Base-by-base conservation (phyloP, 73 alveolate genomes). In the Blepharisma japonicum region DNA sequence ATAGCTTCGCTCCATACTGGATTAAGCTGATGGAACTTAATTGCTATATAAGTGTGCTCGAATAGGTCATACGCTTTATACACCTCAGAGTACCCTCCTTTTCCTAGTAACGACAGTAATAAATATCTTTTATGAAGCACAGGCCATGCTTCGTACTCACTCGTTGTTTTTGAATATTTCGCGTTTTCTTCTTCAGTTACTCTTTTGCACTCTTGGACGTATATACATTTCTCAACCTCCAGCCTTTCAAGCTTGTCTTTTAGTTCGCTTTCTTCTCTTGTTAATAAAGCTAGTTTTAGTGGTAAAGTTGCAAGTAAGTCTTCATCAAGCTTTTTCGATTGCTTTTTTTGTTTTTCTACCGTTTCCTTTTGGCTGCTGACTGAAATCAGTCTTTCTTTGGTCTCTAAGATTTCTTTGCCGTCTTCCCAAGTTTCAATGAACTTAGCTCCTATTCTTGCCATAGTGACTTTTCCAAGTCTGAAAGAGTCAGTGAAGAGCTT, bases 41-140 rank as follows among this genome's bases (percentile, higher is more conserved):
- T 83, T 14, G 98, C 99, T 7, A 94, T 97, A 25, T 87, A 90
- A 71, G 87, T 83, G 89, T 93, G 94, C 71, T 89, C 92, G 55
- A 90, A 91, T 61, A 95, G 85, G 85, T 97, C 99, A 79, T 84
- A 96, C 0, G 98, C 99, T 84, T 90, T 92, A 78, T 95, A 97
- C 48, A 97, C 98, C 78, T 97, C 99, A 70, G 98, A 89, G 76
- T 93, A 95, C 0, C 99, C 99, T 18, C 99, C 99, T 81, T 94
- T 92, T 5, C 99, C 99, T 61, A 97, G 87, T 45, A 97, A 77
- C 6, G 94, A 77, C 39, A 97, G 85, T 6, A 95, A 81, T 68
- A 91, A 89, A 74, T 95, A 97, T 82, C 97, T 81, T 6, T 84
- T 81, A 6, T 90, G 93, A 25, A 95, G 78, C 18, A 91, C 79